Percentiles rank a stretch among this genome's conserved stretches.
Conservation (phyloP, 192 early-diverging fungal species). For the Nowakowskiella sp. region DNA sequence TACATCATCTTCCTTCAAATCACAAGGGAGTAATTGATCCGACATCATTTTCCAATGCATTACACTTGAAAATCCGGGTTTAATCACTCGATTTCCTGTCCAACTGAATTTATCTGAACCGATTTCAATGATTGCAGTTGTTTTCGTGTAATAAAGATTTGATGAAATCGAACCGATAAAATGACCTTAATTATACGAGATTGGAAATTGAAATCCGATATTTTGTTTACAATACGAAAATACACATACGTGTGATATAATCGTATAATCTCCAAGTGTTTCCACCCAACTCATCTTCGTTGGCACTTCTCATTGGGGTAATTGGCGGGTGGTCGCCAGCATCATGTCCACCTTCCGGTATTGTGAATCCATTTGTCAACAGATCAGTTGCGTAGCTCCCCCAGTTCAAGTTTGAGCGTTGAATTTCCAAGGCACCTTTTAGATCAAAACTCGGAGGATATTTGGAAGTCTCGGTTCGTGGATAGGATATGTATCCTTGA, state of each 20-base stretch:
- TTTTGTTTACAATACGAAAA: background rate
- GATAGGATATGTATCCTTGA: conserved; percentile 48
- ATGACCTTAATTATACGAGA: too few species aligned
- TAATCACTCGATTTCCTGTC: conserved; percentile 17
- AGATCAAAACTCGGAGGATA: conserved; percentile 43
- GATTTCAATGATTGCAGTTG: conserved; percentile 20
- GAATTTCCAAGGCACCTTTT: conserved; percentile 21
- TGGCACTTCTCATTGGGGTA: conserved; percentile 36
- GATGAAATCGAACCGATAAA: conserved; percentile 38
- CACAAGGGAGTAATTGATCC: conserved; percentile 28
- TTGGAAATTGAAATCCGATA: too few species aligned
- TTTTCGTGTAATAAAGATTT: conserved; percentile 34
- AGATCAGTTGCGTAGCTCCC: conserved; percentile 10
- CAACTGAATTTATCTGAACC: conserved; percentile 34
- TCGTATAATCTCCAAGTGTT: conserved; percentile 43
- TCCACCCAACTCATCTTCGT: conserved; percentile 32
- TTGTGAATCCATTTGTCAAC: conserved; percentile 21
- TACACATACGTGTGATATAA: conserved; percentile 19
- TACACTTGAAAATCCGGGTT: conserved; percentile 22
- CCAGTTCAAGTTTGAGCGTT: conserved; percentile 30
- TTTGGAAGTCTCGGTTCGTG: conserved; percentile 40
- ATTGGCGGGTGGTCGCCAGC: conserved; percentile 48
- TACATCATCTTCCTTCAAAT: conserved; percentile 21
- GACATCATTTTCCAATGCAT: conserved; percentile 32
- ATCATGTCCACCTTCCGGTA: conserved; percentile 28